A percentile compares a stretch with the other conserved stretches of the same genome.
These are phyloP conservation scores for Helianthus annuus DNA, from an alignment of 129 eudicot genomes.

Conservation along the genomic window HanXRQr2.0-SUNRISE NC_035445.2:172286605-172287104, in stretches of 20 bases:
- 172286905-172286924: slow-evolving; percentile 52
- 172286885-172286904: slow-evolving; percentile 83
- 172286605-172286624: too few relatives aligned
- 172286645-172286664: too few relatives aligned
- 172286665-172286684: too few relatives aligned
- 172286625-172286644: too few relatives aligned
- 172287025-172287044: slow-evolving; percentile 71
- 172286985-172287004: slow-evolving; percentile 71
- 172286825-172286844: slow-evolving; percentile 75
- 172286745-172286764: too few relatives aligned
- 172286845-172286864: slow-evolving; percentile 71
- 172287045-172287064: slow-evolving; percentile 74
- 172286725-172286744: too few relatives aligned
- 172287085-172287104: background rate
- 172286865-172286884: slow-evolving; percentile 66
- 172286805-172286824: slow-evolving; percentile 67
- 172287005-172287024: slow-evolving; percentile 68
- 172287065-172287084: slow-evolving; percentile 60
- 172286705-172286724: too few relatives aligned
- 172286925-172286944: slow-evolving; percentile 11
- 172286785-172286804: slow-evolving; percentile 8
- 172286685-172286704: too few relatives aligned
- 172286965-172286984: background rate
- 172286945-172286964: background rate
- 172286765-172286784: too few relatives aligned